Percentiles rank a stretch among this genome's conserved stretches.
phyloP scores from a whole-genome alignment of 441 rosid species.

The Arabidopsis hybrid region DNA sequence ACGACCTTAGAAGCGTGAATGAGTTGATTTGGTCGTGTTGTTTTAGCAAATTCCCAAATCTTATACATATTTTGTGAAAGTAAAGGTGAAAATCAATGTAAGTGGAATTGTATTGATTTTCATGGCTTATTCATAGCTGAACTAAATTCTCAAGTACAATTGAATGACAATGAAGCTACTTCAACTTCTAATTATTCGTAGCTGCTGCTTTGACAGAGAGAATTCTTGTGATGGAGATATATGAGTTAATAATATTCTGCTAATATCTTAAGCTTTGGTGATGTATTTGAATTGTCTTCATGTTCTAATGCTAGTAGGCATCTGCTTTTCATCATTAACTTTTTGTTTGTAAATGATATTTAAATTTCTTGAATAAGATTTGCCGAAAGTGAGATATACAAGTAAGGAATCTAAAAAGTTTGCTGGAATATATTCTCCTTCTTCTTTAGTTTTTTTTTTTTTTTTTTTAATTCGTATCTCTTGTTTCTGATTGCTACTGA shows the following conservation, averaged over 20 bases:
- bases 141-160: neutral
- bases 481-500: no score
- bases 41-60: slow-evolving; percentile 9
- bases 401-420: no score
- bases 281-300: neutral
- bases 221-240: neutral
- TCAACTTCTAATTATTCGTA: slow-evolving; percentile 10
- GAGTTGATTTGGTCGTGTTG: slow-evolving; percentile 19
- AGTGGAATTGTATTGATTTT: neutral
- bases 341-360: slow-evolving; percentile 17
- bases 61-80: slow-evolving; percentile 10
- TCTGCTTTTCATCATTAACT: slow-evolving; percentile 27
- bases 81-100: neutral
- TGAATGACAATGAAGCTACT: slow-evolving; percentile 4
- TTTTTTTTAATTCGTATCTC: no score
- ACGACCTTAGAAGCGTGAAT: slow-evolving; percentile 8
- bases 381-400: no score
- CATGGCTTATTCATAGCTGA: neutral
- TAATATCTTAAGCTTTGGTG: slow-evolving; percentile 22
- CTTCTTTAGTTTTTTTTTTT: no score
- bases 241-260: slow-evolving; percentile 1
- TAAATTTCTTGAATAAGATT: neutral
- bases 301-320: slow-evolving; percentile 10
- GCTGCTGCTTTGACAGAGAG: neutral
- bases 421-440: no score